Conservation (phyloP, 2,329 filamentous ascomycete genomes). For the Rachicladosporium sp. region DNA sequence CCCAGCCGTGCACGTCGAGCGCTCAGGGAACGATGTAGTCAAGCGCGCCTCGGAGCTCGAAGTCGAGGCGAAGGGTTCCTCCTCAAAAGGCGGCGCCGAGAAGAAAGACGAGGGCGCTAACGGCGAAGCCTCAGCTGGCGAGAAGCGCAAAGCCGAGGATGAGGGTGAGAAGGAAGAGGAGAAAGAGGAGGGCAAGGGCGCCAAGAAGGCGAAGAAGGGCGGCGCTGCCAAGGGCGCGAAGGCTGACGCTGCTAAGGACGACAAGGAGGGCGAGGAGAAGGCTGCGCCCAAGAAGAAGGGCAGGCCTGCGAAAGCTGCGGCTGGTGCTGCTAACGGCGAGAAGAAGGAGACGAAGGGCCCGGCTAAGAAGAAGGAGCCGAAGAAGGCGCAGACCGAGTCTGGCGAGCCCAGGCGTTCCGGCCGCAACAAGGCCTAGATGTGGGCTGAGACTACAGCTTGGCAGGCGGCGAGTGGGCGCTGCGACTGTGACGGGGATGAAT, state of each 20-base stretch:
- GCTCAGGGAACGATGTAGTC: constrained; percentile 52
- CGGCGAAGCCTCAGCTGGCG: constrained; percentile 18
- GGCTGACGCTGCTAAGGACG: constrained; percentile 17
- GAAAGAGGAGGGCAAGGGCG: constrained; percentile 11
- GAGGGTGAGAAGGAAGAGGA: constrained; percentile 17
- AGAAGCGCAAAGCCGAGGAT: constrained; percentile 20
- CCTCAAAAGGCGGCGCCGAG: constrained; percentile 26
- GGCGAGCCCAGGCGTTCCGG: constrained; percentile 36
- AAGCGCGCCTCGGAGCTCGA: constrained; percentile 50
- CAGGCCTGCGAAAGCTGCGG: constrained; percentile 29
- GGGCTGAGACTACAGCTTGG: too few relatives aligned
- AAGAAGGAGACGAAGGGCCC: constrained; percentile 24
- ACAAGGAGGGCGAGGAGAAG: constrained; percentile 18
- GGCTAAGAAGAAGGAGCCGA: constrained; percentile 32
- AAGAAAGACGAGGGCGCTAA: constrained; percentile 10
- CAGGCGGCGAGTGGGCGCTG: too few relatives aligned
- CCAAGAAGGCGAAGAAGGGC: constrained; percentile 17
- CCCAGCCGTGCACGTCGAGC: constrained; percentile 47
- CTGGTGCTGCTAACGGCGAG: constrained; percentile 8
- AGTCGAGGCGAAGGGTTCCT: constrained; percentile 37
- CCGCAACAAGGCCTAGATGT: constrained; percentile 19
- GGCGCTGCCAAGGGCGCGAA: constrained; percentile 16
- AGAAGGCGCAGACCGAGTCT: constrained; percentile 37
- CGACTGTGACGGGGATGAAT: too few relatives aligned
- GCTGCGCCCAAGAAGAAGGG: constrained; percentile 30